Evolutionary conservation across 768 basidiomycete species (phyloP).

Genomic region (Amyloporia xantha): DNA sequence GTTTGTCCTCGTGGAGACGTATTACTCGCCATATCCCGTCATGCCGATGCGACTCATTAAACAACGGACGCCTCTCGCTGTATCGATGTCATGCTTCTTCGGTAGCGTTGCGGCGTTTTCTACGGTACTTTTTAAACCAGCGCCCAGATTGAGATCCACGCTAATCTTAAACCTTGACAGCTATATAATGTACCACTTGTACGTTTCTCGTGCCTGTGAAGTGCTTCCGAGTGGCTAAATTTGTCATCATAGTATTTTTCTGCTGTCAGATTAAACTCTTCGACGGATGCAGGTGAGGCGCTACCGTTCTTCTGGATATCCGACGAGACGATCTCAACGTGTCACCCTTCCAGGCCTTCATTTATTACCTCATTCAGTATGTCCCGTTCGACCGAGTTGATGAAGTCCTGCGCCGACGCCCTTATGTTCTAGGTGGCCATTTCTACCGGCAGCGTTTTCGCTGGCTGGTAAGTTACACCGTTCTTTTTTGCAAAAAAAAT

Average conservation of each 20-base stretch:
- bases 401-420: background rate
- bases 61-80: constrained; percentile 73
- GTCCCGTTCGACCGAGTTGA: constrained; percentile 17
- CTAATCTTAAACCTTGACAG: too few species aligned
- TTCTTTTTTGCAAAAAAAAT: background rate
- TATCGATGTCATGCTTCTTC: constrained; percentile 75
- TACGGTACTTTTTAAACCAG: too few species aligned
- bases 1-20: constrained; percentile 78
- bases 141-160: too few species aligned
- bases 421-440: constrained; percentile 53
- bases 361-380: constrained; percentile 84
- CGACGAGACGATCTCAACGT: background rate
- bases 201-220: constrained; percentile 20
- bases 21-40: constrained; percentile 76
- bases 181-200: constrained; percentile 85
- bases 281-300: constrained; percentile 69
- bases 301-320: too few species aligned
- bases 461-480: constrained; percentile 57
- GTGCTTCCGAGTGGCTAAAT: background rate
- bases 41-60: constrained; percentile 80
- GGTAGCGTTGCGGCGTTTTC: constrained; percentile 76
- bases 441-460: constrained; percentile 78
- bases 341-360: constrained; percentile 58
- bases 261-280: constrained; percentile 63
- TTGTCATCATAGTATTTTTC: constrained; percentile 60